A percentile compares a stretch with the other conserved stretches of the same genome.
phyloP scores from a whole-genome alignment of 2,329 filamentous ascomycete genomes.

The Magnaporthiopsis incrustans region DNA sequence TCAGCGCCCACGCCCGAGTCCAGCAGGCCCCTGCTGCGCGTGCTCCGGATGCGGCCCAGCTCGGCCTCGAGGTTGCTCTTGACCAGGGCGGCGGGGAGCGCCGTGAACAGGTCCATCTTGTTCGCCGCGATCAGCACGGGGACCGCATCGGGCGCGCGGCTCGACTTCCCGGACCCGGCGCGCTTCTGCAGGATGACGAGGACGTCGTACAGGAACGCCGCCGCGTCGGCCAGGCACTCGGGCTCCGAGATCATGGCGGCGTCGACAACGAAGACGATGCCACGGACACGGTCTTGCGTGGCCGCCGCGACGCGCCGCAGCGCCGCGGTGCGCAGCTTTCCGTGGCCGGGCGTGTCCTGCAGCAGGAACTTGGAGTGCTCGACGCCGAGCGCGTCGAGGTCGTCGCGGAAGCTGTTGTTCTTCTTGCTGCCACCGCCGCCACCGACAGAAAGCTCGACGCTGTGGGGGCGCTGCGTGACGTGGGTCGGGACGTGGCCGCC shows the following conservation, averaged over 20 bases:
- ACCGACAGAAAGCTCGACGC: constrained; percentile 48
- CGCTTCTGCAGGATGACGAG: constrained; percentile 76
- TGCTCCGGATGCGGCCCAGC: constrained; percentile 67
- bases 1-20: constrained; percentile 70
- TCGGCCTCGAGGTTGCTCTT: constrained; percentile 70
- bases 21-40: constrained; percentile 71
- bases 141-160: constrained; percentile 51
- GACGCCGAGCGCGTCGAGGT: constrained; percentile 47
- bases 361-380: constrained; percentile 65
- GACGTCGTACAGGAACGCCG: constrained; percentile 81
- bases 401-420: constrained; percentile 37
- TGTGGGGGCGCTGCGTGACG: constrained; percentile 42
- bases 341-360: constrained; percentile 88
- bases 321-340: constrained; percentile 74
- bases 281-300: constrained; percentile 44
- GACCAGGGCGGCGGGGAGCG: constrained; percentile 71
- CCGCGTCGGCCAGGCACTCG: constrained; percentile 61
- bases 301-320: constrained; percentile 37
- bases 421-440: constrained; percentile 17
- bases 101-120: constrained; percentile 93
- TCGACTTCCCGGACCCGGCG: constrained; percentile 21
- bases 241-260: constrained; percentile 58
- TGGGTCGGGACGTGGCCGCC: constrained; percentile 37
- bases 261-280: constrained; percentile 84
- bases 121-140: constrained; percentile 84